Base-by-base conservation (phyloP, 805 yeast genomes). In the Vanderwaltozyma verrucispora region DNA sequence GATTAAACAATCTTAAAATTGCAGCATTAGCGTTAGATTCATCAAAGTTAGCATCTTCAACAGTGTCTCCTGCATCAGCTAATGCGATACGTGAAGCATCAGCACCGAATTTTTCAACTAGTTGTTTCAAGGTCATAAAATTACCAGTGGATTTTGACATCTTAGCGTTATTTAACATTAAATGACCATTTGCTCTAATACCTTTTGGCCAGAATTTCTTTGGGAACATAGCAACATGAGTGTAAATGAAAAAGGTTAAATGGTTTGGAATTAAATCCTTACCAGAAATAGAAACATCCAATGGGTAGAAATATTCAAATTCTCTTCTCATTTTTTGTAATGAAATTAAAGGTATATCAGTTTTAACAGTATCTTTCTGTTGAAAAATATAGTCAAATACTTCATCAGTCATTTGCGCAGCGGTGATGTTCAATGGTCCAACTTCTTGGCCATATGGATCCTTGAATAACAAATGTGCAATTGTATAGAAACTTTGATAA, bases 61-160 rank as follows among this genome's bases (percentile, higher is more conserved):
- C 77, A 30, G 92, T 71, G 60, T 92, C 98, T 69, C 98, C 98
- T 36, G 96, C 96, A 68, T 92, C 98, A 32, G 97, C 98, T 47
- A 92, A 69, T 5, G 98, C 96, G 60, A 92, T 84, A 71, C 98
- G 82, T 10, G 95, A 70, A 30, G 97, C 96, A 63, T 92, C 98
- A 36, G 97, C 95, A 62, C 98, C 98, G 50, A 79, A 92, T 65
- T 92, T 92, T 51, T 76, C 71, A 42, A 80, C 79, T 59, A 82
- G 74, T 62, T 92, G 86, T 51, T 78, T 74, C 61, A 92, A 69
- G 36, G 97, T 92, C 78, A 85, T 71, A 60, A 92, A 92, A 69
- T 92, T 92, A 65, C 98, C 98, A 24, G 97, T 89, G 24, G 95
- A 82, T 64, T 92, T 92, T 39, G 96, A 80, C 98, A 92, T 92